These are phyloP conservation scores for Fusarium incarnatum DNA, from an alignment of 2,329 filamentous ascomycete species.

Conservation along the genomic window DNA sequence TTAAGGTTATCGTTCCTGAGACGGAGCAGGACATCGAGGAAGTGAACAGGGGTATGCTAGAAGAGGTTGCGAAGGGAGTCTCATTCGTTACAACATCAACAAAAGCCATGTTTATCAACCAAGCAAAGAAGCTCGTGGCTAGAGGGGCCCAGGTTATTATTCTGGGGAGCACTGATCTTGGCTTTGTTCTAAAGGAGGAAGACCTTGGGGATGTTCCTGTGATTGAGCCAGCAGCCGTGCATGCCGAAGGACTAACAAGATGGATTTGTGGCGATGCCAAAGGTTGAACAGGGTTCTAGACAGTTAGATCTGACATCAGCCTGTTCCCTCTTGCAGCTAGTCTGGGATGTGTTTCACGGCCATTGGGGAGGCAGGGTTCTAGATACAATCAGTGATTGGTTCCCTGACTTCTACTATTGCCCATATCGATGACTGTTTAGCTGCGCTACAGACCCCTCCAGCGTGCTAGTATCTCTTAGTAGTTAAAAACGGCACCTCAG, in stretches of 20 bases:
- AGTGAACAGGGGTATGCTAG: neutral
- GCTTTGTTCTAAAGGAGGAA: neutral
- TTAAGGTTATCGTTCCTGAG: neutral
- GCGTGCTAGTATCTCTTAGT: no score
- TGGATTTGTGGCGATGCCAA: neutral
- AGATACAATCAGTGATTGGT: no score
- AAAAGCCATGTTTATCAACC: neutral
- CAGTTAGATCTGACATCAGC: neutral
- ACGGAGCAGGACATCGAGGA: neutral
- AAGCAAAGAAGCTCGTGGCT: neutral
- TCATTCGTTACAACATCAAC: neutral
- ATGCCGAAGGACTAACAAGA: neutral
- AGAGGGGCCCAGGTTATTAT: constrained; percentile 1
- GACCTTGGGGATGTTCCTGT: neutral
- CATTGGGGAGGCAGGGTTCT: no score
- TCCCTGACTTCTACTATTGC: no score
- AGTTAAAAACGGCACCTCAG: no score
- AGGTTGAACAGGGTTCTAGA: neutral
- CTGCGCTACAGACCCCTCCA: no score
- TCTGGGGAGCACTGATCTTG: neutral
- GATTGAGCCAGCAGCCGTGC: neutral
- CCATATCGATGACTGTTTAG: no score
- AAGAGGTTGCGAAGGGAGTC: constrained; percentile 4
- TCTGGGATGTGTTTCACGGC: no score
- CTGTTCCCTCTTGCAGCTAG: no score